Evolutionary conservation across 2,329 filamentous ascomycete genomes (phyloP), one percentile per base, ranked within the genome.

Genomic region (Xylaria sp.): DNA sequence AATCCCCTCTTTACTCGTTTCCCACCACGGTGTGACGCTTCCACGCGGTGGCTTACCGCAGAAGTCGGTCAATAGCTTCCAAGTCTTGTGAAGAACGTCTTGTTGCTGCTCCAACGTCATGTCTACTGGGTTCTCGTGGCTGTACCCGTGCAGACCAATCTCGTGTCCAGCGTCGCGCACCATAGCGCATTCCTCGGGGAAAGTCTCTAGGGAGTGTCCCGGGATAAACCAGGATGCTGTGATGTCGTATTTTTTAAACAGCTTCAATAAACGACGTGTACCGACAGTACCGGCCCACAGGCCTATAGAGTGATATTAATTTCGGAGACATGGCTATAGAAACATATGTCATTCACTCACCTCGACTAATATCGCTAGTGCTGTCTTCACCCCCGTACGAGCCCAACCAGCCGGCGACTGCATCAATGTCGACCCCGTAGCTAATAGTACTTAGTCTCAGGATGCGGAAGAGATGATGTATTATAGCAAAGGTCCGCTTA

Each of bases 91-190:
- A 6, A 95, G 85, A 13, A 95, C 90, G 64, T 92, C 91, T 13
- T 86, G 86, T 78, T 94, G 92, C 80, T 95, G 92, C 76, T 93
- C 91, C 1, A 91, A 78, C 0, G 86, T 91, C 91, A 94, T 92
- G 66, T 90, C 87, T 0, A 83, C 84, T 0, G 91, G 90, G 74
- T 94, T 93, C 77, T 94, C 91, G 74, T 94, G 91, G 0, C 86
- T 89, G 80, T 94, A 94, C 3, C 90, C 91, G 72, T 94, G 91
- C 18, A 88, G 84, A 12, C 86, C 84, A 10, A 78, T 77, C 76
- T 92, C 90, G 74, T 91, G 90, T 2, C 89, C 90, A 0, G 85
- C 84, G 69, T 92, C 89, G 10, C 87, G 86, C 7, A 92, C 83
- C 75, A 88, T 90, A 76, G 66, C 63, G 28, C 62, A 66, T 25